Percentiles rank a stretch among this genome's conserved stretches.
Conservation (phyloP, 148 eudicot genomes). For the Dysphania ambrosioides region DNA sequence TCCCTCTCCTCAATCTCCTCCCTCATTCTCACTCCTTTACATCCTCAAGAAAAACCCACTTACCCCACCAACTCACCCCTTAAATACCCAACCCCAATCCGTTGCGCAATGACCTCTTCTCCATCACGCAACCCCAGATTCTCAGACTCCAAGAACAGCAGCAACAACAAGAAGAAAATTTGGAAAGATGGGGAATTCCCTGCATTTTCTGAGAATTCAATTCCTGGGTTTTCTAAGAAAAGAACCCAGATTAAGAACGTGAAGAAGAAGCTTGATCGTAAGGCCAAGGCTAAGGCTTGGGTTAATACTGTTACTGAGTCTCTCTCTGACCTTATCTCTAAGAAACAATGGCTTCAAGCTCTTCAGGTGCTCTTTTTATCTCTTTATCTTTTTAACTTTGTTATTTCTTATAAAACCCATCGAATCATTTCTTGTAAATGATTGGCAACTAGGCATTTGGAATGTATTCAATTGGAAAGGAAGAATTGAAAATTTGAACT, state of each 20-base stretch:
- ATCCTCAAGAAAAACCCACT: slow-evolving; percentile 22
- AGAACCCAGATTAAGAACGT: slow-evolving; percentile 60
- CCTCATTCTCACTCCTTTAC: slow-evolving; percentile 34
- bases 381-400: neutral
- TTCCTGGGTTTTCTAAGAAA: slow-evolving; percentile 37
- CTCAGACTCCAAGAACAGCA: slow-evolving; percentile 30
- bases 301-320: slow-evolving; percentile 81
- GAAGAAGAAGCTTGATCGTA: slow-evolving; percentile 69
- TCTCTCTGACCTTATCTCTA: slow-evolving; percentile 60
- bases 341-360: slow-evolving; percentile 78
- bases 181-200: slow-evolving; percentile 92
- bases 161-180: slow-evolving; percentile 44
- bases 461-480: neutral
- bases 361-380: slow-evolving; percentile 55
- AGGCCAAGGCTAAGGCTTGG: slow-evolving; percentile 64
- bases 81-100: slow-evolving; percentile 15
- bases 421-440: too few relatives aligned
- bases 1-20: slow-evolving; percentile 52
- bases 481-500: slow-evolving; percentile 6
- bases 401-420: too few relatives aligned
- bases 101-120: slow-evolving; percentile 29
- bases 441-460: neutral
- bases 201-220: slow-evolving; percentile 34
- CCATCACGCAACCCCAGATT: slow-evolving; percentile 21
- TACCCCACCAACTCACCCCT: slow-evolving; percentile 15